Base-by-base conservation (phyloP, 2,329 filamentous ascomycete genomes). In the Nemania sp. region DNA sequence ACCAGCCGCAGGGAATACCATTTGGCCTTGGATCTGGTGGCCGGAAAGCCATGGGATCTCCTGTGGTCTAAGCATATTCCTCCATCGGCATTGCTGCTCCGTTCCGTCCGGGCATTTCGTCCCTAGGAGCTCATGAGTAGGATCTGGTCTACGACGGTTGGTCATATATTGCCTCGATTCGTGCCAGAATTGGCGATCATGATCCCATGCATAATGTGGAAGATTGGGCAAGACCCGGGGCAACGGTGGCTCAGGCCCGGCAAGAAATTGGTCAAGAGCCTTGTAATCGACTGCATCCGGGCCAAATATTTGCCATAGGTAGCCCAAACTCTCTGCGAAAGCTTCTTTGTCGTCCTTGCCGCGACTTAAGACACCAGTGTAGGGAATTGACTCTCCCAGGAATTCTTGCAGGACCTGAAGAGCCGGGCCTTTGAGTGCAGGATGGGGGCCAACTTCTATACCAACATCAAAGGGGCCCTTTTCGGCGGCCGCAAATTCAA, bases 1-100 rank as follows among this genome's bases (percentile, higher is more conserved):
- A 5, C 50, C 54, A 1, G 54, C 50, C 11, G 20, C 23, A 2
- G 54, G 54, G 37, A 57, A 54, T 2, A 57, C 50, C 0, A 23
- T 24, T n/a, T 57, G 54, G 2, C 20, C 2, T 7, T 57, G 54
- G 1, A 57, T 9, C 19, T 40, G 31, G 15, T 57, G 54, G 3
- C 37, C 41, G 0, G 37, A 15, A 4, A 57, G 22, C 54, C 50
- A 57, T 1, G 30, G 22, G 0, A 57, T 33, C n/a, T 57, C 54
- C 2, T 33, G 19, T 3, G 6, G 14, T 1, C 22, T 28, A 12
- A 55, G 30, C 14, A 42, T 3, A 28, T 55, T 55, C 3, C 47
- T 30, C 28, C 28, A 55, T 3, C 24, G 30, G 6, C 24, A n/a
- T 14, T 42, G 20, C 2, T 23, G 12, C 8, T 28, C 22, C 3